Conservation (phyloP, 352 stramenopile species). For the Phytophthora megakarya region DNA sequence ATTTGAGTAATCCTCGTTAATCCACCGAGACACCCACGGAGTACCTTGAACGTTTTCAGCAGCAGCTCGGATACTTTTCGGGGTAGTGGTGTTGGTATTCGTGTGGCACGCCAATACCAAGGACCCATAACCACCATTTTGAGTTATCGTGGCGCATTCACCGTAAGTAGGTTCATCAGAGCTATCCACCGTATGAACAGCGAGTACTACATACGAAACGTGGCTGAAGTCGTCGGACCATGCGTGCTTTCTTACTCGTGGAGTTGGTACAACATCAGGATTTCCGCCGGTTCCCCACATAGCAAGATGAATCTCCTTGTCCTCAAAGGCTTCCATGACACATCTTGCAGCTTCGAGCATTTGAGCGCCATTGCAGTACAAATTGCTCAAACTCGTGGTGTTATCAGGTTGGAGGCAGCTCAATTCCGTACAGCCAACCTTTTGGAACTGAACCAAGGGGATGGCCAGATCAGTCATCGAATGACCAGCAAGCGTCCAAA, state of each 20-base stretch:
- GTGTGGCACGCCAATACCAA: conserved; percentile 22
- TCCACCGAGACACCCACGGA: conserved; percentile 18
- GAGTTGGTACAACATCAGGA: conserved; percentile 8
- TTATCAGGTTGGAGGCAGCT: conserved; percentile 24
- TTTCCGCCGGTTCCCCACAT: conserved; percentile 31
- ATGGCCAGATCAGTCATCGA: conserved; percentile 26
- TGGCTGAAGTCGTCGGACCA: conserved; percentile 14
- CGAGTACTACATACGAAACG: conserved; percentile 19
- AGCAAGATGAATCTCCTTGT: conserved; percentile 1
- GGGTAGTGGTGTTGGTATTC: conserved; percentile 3
- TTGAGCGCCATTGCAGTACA: conserved; percentile 16
- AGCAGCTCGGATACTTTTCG: not conserved
- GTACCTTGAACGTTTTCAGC: conserved; percentile 13
- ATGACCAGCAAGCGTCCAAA: conserved; percentile 18
- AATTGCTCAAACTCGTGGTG: conserved; percentile 6
- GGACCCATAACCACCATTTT: conserved; percentile 23
- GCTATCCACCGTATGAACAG: conserved; percentile 12
- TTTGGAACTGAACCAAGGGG: conserved; percentile 10
- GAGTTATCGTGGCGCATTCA: not conserved
- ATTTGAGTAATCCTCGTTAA: conserved; percentile 11
- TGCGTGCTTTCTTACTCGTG: conserved; percentile 9
- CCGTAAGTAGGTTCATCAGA: conserved; percentile 13
- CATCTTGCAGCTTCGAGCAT: conserved; percentile 27
- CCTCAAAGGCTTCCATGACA: conserved; percentile 21
- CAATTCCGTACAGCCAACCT: conserved; percentile 3